phyloP scores from a whole-genome alignment of 1,139 yeast genomes.

The Saccharomycopsis hybrid region DNA sequence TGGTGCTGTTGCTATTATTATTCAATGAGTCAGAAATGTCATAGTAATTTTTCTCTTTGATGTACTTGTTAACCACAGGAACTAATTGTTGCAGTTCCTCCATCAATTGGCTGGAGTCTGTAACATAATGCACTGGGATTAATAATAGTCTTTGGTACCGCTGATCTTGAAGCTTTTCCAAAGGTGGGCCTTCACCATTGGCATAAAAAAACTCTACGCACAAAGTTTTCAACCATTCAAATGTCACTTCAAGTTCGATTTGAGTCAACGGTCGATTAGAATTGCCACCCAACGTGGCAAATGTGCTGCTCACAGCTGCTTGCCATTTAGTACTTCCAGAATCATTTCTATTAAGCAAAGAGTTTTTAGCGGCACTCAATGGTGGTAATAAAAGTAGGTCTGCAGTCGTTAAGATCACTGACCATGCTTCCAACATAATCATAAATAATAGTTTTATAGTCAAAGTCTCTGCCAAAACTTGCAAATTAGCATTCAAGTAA shows the following conservation, averaged over 20 bases:
- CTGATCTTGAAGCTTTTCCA: slow-evolving; percentile 56
- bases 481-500: slow-evolving; percentile 64
- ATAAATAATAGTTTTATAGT: slow-evolving; percentile 52
- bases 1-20: slow-evolving; percentile 10
- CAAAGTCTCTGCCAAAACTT: slow-evolving; percentile 57
- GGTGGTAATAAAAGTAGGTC: slow-evolving; percentile 69
- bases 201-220: slow-evolving; percentile 72
- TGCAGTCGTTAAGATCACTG: slow-evolving; percentile 53
- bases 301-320: slow-evolving; percentile 27
- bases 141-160: slow-evolving; percentile 59
- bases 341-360: slow-evolving; percentile 25
- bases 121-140: slow-evolving; percentile 63
- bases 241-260: slow-evolving; percentile 62
- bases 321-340: slow-evolving; percentile 37
- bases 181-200: slow-evolving; percentile 76
- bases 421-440: slow-evolving; percentile 78
- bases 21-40: slow-evolving; percentile 30
- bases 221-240: slow-evolving; percentile 63
- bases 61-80: slow-evolving; percentile 44
- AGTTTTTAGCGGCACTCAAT: slow-evolving; percentile 50
- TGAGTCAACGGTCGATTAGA: slow-evolving; percentile 51
- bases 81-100: slow-evolving; percentile 55
- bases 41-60: slow-evolving; percentile 34
- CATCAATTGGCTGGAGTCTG: slow-evolving; percentile 42
- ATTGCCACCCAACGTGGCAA: slow-evolving; percentile 38